phyloP scores from a whole-genome alignment of 768 basidiomycete genomes.

The Amanita rimosa region DNA sequence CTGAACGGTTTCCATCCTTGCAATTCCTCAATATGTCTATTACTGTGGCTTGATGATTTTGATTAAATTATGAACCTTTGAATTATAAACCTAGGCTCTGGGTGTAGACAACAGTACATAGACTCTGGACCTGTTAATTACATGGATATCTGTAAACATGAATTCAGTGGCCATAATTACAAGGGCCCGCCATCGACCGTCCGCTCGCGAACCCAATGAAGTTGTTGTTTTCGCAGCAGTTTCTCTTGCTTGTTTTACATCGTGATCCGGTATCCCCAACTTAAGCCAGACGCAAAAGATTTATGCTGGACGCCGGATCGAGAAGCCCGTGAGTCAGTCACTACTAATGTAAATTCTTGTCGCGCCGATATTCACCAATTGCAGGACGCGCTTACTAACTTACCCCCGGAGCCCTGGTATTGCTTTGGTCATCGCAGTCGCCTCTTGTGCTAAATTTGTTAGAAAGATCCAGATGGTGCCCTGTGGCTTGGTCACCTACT shows the following conservation, averaged over 20 bases:
- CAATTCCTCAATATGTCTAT: neutral
- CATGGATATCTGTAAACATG: no score
- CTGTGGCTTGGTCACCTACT: no score
- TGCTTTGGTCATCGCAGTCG: slow-evolving; percentile 32
- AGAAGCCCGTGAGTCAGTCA: no score
- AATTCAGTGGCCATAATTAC: no score
- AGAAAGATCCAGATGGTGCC: no score
- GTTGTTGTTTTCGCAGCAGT: slow-evolving; percentile 14
- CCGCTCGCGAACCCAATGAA: neutral
- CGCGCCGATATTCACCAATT: no score
- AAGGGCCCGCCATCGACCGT: no score
- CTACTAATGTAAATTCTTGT: no score
- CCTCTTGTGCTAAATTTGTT: slow-evolving; percentile 25
- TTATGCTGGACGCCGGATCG: slow-evolving; percentile 28
- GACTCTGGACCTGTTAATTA: no score
- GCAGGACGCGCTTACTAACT: slow-evolving; percentile 25
- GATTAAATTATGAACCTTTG: neutral
- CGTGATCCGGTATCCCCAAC: slow-evolving; percentile 30
- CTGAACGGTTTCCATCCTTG: neutral
- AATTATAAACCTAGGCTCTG: no score
- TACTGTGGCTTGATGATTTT: neutral
- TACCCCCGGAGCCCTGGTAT: slow-evolving; percentile 34
- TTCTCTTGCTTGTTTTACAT: slow-evolving; percentile 30
- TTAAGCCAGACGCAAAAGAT: slow-evolving; percentile 21
- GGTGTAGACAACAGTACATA: no score